Evolutionary conservation across 306 rosid genomes (phyloP).

Genomic region (Coriaria nepalensis): DNA sequence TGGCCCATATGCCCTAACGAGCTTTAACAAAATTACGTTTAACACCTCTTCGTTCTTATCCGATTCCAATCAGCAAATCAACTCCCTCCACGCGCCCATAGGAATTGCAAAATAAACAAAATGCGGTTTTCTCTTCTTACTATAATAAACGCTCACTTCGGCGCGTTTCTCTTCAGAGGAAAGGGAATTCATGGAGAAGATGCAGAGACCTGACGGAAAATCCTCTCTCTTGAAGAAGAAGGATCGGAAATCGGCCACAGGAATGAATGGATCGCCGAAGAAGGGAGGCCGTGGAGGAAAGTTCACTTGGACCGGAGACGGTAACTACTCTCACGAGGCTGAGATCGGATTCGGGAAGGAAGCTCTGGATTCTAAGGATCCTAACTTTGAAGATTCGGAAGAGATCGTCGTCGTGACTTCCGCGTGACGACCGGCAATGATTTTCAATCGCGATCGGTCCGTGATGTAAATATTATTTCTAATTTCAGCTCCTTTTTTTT

Average conservation of each 20-base stretch:
- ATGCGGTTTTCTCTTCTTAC: too few relatives aligned
- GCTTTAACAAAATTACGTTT: too few relatives aligned
- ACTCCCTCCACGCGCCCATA: too few relatives aligned
- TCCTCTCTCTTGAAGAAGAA: slow-evolving; percentile 13
- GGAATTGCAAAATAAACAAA: too few relatives aligned
- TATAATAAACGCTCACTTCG: too few relatives aligned
- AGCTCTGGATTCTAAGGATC: slow-evolving; percentile 52
- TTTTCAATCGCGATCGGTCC: too few relatives aligned
- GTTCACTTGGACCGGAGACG: slow-evolving; percentile 74
- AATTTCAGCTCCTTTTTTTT: background rate
- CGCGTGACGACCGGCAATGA: too few relatives aligned
- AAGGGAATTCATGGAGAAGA: slow-evolving; percentile 12
- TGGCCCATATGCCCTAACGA: too few relatives aligned
- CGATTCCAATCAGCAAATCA: too few relatives aligned
- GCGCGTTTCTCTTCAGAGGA: slow-evolving; percentile 24
- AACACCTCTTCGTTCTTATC: too few relatives aligned
- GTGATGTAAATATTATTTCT: background rate
- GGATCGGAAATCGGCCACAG: slow-evolving; percentile 70
- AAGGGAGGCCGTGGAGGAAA: slow-evolving; percentile 91
- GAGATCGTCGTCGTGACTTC: slow-evolving; percentile 21
- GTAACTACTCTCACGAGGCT: slow-evolving; percentile 17
- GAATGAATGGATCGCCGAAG: slow-evolving; percentile 84
- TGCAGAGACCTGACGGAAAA: too few relatives aligned
- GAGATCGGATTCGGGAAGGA: slow-evolving; percentile 35
- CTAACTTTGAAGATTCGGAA: slow-evolving; percentile 63